These are phyloP conservation scores for Pelargonium nanum DNA, from an alignment of 345 rosid genomes.

Conservation along the genomic window DNA sequence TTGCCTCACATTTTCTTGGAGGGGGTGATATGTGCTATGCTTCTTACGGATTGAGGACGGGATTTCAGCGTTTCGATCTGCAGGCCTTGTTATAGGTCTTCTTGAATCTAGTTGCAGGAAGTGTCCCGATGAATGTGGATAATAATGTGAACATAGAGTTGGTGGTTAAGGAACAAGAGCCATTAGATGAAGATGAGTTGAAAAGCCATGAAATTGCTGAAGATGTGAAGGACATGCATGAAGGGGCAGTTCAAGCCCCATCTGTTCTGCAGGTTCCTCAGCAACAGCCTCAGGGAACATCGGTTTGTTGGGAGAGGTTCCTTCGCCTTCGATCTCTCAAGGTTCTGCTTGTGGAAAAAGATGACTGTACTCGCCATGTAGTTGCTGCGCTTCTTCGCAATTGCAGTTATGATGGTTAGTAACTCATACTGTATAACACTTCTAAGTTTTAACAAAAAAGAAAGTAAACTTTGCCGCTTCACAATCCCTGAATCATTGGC, in stretches of 20 bases:
- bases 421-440: background rate
- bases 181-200: background rate
- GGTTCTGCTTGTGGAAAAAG: slow-evolving; percentile 77
- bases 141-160: background rate
- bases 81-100: background rate
- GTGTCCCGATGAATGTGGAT: background rate
- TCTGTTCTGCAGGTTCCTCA: slow-evolving; percentile 20
- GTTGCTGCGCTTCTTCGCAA: slow-evolving; percentile 66
- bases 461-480: no score
- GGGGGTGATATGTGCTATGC: background rate
- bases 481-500: no score
- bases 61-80: background rate
- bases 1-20: background rate
- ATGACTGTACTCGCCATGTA: slow-evolving; percentile 67
- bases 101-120: background rate
- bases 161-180: background rate
- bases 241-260: background rate
- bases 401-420: slow-evolving; percentile 74
- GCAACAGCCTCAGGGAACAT: slow-evolving; percentile 34
- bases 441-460: no score
- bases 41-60: background rate
- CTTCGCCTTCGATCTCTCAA: slow-evolving; percentile 54
- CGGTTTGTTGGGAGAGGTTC: slow-evolving; percentile 65
- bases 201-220: background rate
- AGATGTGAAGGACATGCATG: background rate